These are phyloP conservation scores for Fusarium pseudonygamai DNA, from an alignment of 2,329 filamentous ascomycete genomes.

Conservation along the genomic window DNA sequence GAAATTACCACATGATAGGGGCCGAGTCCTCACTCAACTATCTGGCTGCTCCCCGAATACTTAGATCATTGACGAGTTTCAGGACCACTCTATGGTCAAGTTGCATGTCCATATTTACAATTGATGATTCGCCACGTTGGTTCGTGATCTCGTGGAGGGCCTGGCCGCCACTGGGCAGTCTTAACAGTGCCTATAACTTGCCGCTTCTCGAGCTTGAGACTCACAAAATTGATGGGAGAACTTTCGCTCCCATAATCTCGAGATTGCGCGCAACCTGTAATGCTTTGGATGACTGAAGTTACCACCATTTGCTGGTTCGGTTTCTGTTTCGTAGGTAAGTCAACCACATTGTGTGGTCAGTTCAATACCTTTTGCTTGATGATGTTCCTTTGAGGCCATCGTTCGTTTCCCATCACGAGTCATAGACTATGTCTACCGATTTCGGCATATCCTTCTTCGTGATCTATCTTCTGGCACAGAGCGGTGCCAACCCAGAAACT, in stretches of 20 bases:
- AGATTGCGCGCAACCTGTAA: background rate
- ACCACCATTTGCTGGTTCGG: slow-evolving; percentile 1
- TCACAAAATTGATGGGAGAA: background rate
- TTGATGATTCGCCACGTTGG: slow-evolving; percentile 25
- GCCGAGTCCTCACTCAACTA: slow-evolving; percentile 15
- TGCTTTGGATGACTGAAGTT: background rate
- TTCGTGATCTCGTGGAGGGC: slow-evolving; percentile 37
- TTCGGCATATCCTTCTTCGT: background rate
- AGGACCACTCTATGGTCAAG: background rate
- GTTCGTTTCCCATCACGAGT: slow-evolving; percentile 2
- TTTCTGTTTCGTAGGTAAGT: background rate
- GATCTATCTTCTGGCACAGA: background rate
- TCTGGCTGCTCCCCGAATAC: slow-evolving; percentile 14
- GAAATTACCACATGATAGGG: slow-evolving; percentile 9
- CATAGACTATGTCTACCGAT: background rate
- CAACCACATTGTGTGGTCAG: slow-evolving; percentile 1
- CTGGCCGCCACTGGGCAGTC: slow-evolving; percentile 11
- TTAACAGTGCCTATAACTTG: background rate
- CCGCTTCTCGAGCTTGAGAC: background rate
- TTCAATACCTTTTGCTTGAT: background rate
- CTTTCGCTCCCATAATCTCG: background rate
- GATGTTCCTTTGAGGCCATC: too few species aligned
- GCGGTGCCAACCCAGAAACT: background rate
- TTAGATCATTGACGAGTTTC: background rate
- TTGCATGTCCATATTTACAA: slow-evolving; percentile 9